Evolutionary conservation across 2,329 filamentous ascomycete species (phyloP), one percentile per base, ranked within the genome.

Genomic region (Epichloe scottii): DNA sequence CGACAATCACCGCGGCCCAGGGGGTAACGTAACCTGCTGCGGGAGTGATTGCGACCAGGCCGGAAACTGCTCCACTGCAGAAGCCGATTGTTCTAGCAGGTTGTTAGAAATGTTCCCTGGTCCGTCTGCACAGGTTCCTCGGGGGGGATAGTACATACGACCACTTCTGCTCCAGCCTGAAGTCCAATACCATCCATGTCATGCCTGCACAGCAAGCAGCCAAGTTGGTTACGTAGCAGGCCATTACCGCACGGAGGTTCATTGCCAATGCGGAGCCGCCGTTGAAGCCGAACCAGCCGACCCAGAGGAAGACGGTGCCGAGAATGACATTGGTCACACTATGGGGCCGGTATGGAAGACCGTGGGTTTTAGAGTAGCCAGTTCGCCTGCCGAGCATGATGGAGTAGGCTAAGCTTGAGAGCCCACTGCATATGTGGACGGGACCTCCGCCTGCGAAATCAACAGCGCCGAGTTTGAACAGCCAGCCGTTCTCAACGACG

Each of bases 211-310:
- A 79, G 38, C 82, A 87, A 19, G 90, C 90, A 44, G 90, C 84
- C 21, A 95, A 74, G 68, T 95, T 91, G 53, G 90, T 95, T 55
- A 91, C 87, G 47, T 93, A 79, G 60, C 85, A 86, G 50, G 90
- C 89, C 85, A 95, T 91, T 66, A 95, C 76, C 50, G 90, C 87
- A 54, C 90, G 87, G 59, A 95, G 72, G 71, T 93, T 95, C 56
- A 88, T 86, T 53, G 79, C 77, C 42, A 94, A 75, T 2, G 89
- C 90, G 3, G 85, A 79, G 55, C 90, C 90, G 50, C 87, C 89
- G 68, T 95, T 96, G 79, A 96, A 96, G 46, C 90, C 90, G 65
- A 95, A 93, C 90, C 89, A 96, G 53, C 90, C 89, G 44, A 95
- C 87, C 90, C 90, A 96, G 47, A 95, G 76, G 67, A 85, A 78